These are phyloP conservation scores for Fusarium penzigii DNA, from an alignment of 2,329 filamentous ascomycete genomes.

Conservation along the genomic window DNA sequence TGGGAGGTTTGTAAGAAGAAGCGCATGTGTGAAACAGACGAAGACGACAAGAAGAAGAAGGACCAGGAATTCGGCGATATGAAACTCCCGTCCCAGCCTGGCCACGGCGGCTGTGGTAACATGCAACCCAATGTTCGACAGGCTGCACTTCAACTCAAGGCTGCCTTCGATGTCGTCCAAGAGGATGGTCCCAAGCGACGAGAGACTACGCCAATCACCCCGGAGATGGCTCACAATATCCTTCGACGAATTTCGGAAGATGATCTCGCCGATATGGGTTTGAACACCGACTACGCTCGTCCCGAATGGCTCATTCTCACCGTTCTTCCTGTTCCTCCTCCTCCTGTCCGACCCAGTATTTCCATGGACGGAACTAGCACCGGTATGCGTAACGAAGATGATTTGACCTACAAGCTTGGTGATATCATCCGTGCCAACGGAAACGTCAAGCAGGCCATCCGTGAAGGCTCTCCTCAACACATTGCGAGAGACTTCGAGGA, in stretches of 20 bases:
- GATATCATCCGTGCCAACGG: constrained; percentile 98
- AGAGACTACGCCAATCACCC: constrained; percentile 80
- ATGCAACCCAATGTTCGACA: constrained; percentile 84
- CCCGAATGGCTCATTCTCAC: constrained; percentile 99
- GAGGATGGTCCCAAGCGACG: constrained; percentile 74
- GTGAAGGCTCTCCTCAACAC: constrained; percentile 89
- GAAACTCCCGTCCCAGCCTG: constrained; percentile 52
- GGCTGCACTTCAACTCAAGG: constrained; percentile 80
- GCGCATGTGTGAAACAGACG: constrained; percentile 78
- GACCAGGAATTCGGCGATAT: constrained; percentile 67
- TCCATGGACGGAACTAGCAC: constrained; percentile 93
- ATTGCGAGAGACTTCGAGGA: constrained; percentile 89
- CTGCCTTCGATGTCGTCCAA: constrained; percentile 61
- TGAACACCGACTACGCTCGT: constrained; percentile 92
- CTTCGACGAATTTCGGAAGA: constrained; percentile 81
- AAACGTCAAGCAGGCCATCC: constrained; percentile 87
- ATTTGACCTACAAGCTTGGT: constrained; percentile 98
- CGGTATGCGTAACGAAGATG: constrained; percentile 93
- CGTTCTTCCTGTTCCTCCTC: constrained; percentile 91
- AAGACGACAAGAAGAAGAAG: constrained; percentile 69
- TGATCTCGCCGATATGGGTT: constrained; percentile 82
- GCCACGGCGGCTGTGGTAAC: constrained; percentile 93
- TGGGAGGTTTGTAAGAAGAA: constrained; percentile 93
- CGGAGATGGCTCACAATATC: constrained; percentile 81
- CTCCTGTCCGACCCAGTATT: constrained; percentile 93